phyloP scores from a whole-genome alignment of 2,329 filamentous ascomycete genomes.

The Bisporella sp. region DNA sequence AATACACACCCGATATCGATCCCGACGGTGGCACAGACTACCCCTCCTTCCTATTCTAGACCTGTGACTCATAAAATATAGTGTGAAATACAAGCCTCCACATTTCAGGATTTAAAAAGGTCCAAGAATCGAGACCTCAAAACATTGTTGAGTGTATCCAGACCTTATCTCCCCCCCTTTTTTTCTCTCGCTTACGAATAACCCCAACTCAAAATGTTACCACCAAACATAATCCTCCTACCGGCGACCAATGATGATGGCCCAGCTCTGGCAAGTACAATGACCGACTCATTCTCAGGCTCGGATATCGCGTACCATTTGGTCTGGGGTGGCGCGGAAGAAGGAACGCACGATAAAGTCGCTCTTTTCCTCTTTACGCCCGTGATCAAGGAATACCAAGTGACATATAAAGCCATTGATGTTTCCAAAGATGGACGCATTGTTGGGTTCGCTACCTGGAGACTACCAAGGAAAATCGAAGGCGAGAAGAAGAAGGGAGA shows the following conservation, averaged over 20 bases:
- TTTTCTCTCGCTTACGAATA: too few relatives aligned
- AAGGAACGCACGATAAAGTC: slow-evolving; percentile 10
- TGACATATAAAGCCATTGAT: slow-evolving; percentile 12
- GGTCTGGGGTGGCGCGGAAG: slow-evolving; percentile 10
- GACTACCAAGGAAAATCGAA: slow-evolving; percentile 3
- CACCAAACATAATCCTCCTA: neutral
- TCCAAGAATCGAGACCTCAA: too few relatives aligned
- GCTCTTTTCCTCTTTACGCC: slow-evolving; percentile 10
- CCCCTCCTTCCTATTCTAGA: too few relatives aligned
- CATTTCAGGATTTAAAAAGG: too few relatives aligned
- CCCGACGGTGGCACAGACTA: too few relatives aligned
- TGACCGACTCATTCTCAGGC: slow-evolving; percentile 11
- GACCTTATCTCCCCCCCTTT: too few relatives aligned
- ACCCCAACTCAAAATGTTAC: neutral
- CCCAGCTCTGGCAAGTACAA: slow-evolving; percentile 6
- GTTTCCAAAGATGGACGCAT: neutral
- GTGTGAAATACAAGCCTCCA: too few relatives aligned
- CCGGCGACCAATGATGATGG: neutral
- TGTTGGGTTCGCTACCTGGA: slow-evolving; percentile 14
- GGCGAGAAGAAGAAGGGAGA: neutral
- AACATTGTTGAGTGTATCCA: too few relatives aligned
- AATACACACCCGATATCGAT: too few relatives aligned
- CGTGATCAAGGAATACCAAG: slow-evolving; percentile 5
- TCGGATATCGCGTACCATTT: slow-evolving; percentile 11
- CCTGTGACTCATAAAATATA: too few relatives aligned